Evolutionary conservation across 1,284 basidiomycete species (phyloP), one percentile per base, ranked within the genome.

Genomic region (Rhodotorula sp.): DNA sequence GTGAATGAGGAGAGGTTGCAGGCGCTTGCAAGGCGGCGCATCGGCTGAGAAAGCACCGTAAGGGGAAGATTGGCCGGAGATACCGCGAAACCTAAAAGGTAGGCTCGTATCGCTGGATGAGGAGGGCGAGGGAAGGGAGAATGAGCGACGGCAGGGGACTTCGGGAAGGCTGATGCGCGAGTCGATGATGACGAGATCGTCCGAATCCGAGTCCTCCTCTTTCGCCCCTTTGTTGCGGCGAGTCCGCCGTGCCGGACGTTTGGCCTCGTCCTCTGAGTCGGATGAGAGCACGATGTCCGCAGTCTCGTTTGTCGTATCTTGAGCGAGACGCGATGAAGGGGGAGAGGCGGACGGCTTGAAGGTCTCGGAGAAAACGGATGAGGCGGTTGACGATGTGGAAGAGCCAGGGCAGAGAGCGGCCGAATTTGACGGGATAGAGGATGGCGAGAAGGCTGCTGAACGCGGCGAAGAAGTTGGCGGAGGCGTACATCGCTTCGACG

Each of bases 1-100:
- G 40, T 65, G 67, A 34, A 69, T 68, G 18, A 59, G 28, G n/a
- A 51, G 62, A 4, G 68, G 59, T 40, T 66, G 40, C 2, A 59
- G 28, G 11, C 47, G 30, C 18, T 44, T 44, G 13, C 9, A 44
- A 18, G 40, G 40, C 40, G 40, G 40, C 16, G 40, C 40, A 44
- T 11, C 10, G 40, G 40, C 40, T 44, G 40, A 44, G 40, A 44
- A 44, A 44, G 40, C 40, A 2, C 40, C 40, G 40, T 15, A 44
- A 18, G 40, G 16, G 40, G 40, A 44, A 18, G 40, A 44, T 44
- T 44, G 20, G 34, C 31, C 26, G n/a, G 56, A n/a, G 20, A 15
- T 24, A 28, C 18, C 40, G 40, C 40, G 24, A 37, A 2, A 24
- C 26, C 54, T 30, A 31, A 30, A n/a, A 63, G 47, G 47, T 46